Base-by-base conservation (phyloP, 495 filamentous ascomycete species). In the Hypoxylon intermedium region DNA sequence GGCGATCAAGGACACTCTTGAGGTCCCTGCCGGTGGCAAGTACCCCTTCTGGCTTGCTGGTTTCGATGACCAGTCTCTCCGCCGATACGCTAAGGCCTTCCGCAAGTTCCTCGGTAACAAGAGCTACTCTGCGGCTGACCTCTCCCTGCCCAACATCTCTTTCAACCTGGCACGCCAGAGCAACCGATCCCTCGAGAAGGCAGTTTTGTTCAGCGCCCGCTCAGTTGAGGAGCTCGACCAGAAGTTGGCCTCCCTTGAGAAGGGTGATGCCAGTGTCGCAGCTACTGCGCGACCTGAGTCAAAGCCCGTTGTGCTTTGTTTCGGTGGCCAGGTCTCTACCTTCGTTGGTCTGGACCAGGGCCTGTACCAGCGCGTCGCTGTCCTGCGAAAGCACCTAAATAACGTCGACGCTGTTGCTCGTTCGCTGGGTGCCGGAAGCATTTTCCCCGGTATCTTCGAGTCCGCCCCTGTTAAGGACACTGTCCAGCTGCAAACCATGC, bases 401-500 rank as follows among this genome's bases (percentile, higher is more conserved):
- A 19, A 59, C 0, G 79, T 77, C 31, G 66, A 83, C 21, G 4
- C 13, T 0, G 31, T 72, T 0, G 57, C 60, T n/a, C 53, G 45
- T 16, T 63, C 67, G 0, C 7, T 74, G 1, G 80, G 80, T 0
- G 68, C 68, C 9, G 45, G 36, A 0, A 69, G 75, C 26, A 72
- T 86, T 13, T 82, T 73, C 55, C 83, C 83, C 0, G 71, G 37
- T 0, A 80, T 86, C 4, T 85, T 85, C 48, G 51, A 76, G 24
- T 53, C 47, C 0, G 56, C 64, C 0, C 70, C 81, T 0, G 66
- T 79, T 4, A 6, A 52, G 0, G 79, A 85, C 46, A 57, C 67
- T 1, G 75, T 82, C 19, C 52, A 70, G 20, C 68, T 85, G 0
- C 85, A 86, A 18, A 68, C 66, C 0, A 68, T 66, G 21, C 67